phyloP scores from a whole-genome alignment of 345 rosid species.

The Turnera subulata region DNA sequence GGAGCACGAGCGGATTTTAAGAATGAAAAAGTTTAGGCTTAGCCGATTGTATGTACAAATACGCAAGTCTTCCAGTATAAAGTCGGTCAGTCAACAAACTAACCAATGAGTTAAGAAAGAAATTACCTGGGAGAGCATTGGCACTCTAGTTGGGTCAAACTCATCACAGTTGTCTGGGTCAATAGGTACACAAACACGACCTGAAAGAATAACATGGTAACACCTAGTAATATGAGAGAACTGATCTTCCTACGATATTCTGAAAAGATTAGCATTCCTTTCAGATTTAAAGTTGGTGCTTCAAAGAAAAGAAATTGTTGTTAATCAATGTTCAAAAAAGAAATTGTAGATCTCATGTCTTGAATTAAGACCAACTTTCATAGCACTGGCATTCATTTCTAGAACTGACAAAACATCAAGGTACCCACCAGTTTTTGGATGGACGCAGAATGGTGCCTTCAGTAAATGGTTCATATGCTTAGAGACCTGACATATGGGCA shows the following conservation, averaged over 20 bases:
- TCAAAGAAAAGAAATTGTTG: neutral
- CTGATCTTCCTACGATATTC: no score
- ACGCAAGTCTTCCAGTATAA: neutral
- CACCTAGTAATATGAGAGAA: no score
- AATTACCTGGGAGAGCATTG: slow-evolving; percentile 63
- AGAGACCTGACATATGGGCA: slow-evolving; percentile 57
- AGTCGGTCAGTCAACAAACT: neutral
- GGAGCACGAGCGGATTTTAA: neutral
- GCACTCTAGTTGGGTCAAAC: slow-evolving; percentile 83
- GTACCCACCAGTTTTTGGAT: slow-evolving; percentile 79
- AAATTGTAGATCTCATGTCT: no score
- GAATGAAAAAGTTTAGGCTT: neutral
- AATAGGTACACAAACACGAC: slow-evolving; percentile 87
- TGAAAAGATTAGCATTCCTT: no score
- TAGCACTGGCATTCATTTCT: slow-evolving; percentile 2
- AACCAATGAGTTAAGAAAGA: neutral
- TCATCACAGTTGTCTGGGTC: slow-evolving; percentile 73
- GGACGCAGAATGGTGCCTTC: slow-evolving; percentile 96
- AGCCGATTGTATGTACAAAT: neutral
- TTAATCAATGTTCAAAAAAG: no score
- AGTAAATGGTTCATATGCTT: slow-evolving; percentile 96
- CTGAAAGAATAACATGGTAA: slow-evolving; percentile 24
- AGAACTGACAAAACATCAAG: neutral
- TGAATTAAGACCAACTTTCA: slow-evolving; percentile 5
- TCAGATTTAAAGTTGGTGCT: neutral